These are phyloP conservation scores for Posidonia oceanica DNA, from an alignment of 116 monocot genomes.

Conservation along the genomic window DNA sequence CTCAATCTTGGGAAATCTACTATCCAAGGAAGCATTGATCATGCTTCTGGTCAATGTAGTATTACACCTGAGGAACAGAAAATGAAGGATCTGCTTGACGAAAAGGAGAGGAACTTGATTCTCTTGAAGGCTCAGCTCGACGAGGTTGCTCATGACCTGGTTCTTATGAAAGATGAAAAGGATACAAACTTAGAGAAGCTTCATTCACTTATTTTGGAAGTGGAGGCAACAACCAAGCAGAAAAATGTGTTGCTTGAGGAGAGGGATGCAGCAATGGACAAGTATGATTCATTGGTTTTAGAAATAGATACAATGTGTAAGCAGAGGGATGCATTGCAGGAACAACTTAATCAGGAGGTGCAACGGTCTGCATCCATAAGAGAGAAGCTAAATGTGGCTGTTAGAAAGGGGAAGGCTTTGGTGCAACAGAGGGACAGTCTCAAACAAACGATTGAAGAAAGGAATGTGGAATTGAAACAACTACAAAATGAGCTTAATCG, in stretches of 20 bases:
- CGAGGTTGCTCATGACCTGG: slow-evolving; percentile 26
- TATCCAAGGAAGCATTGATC: slow-evolving; percentile 8
- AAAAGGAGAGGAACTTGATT: slow-evolving; percentile 29
- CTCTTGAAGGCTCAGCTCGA: slow-evolving; percentile 33
- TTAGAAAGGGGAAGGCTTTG: slow-evolving; percentile 90
- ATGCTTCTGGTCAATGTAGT: slow-evolving; percentile 10
- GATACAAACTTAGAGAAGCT: slow-evolving; percentile 37
- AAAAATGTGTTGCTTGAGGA: slow-evolving; percentile 42
- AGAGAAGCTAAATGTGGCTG: slow-evolving; percentile 93
- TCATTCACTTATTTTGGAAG: slow-evolving; percentile 35
- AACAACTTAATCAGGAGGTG: slow-evolving; percentile 65
- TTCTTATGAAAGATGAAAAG: slow-evolving; percentile 32
- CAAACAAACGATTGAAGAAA: slow-evolving; percentile 67
- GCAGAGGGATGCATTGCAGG: slow-evolving; percentile 52
- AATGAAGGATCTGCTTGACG: slow-evolving; percentile 11
- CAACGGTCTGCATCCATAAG: slow-evolving; percentile 53
- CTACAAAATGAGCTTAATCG: slow-evolving; percentile 42
- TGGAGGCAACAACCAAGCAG: slow-evolving; percentile 31
- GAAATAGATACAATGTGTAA: slow-evolving; percentile 45
- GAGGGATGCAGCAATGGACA: slow-evolving; percentile 27
- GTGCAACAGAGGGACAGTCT: slow-evolving; percentile 91
- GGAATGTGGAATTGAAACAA: slow-evolving; percentile 30
- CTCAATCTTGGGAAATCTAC: slow-evolving; percentile 22
- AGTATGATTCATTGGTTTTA: slow-evolving; percentile 32
- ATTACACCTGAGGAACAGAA: slow-evolving; percentile 13